Base-by-base conservation (phyloP, 2,329 filamentous ascomycete genomes). In the Aspergillus sp. region DNA sequence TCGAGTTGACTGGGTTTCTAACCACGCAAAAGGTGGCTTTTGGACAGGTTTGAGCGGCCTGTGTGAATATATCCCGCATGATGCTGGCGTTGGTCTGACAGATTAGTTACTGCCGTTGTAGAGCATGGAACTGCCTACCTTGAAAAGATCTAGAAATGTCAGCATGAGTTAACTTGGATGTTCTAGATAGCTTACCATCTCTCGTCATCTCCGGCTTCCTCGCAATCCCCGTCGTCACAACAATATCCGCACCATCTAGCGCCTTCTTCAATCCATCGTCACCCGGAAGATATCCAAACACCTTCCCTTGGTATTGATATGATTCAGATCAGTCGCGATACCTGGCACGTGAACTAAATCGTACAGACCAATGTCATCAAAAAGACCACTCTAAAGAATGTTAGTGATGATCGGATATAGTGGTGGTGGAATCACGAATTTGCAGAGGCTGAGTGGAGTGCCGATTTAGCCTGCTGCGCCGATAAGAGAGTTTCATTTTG, bases 121-220 rank as follows among this genome's bases (percentile, higher is more conserved):
- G 19, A 19, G 19, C 19, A 19, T 19, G 19, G 19, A 19, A 19
- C 4, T 4, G 19, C 19, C 19, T 19, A 19, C 19, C 19, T 45
- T 26, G 32, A 13, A 35, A 1, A 29, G 10, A 10, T 28, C 26
- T 33, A 12, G 33, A 32, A 32, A 27, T 33, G 6, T 33, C 13
- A 33, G 11, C 3, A 3, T 26, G 2, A 35, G 33, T 9, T 35
- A n/a, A 26, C 12, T 9, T 7, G 12, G 13, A 35, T 35, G 5
- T 19, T 19, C 8, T 35, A 35, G 19, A 12, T 12, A n/a, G 28
- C 44, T 39, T 37, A 47, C 44, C 40, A 40, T 47, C 45, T 44
- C 41, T 47, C 1, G 45, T 47, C 45, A 47, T 47, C 8, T 27
- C 45, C 5, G 41, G 45, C 37, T 44, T 47, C 26, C 45, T n/a